Conservation (phyloP, 345 rosid genomes). For the Moricandia arvensis region DNA sequence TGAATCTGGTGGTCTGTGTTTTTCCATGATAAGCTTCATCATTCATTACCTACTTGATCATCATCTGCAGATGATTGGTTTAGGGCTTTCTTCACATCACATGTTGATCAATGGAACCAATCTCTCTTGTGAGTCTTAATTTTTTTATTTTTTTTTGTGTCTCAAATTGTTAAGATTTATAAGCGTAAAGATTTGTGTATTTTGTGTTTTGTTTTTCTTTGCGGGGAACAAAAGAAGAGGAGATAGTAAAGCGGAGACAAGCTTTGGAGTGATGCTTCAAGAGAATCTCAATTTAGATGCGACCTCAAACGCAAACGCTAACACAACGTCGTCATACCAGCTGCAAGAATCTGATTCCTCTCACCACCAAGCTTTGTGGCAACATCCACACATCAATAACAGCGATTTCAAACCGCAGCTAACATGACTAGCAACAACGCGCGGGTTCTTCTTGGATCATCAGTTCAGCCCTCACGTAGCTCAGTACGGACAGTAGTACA, state of each 20-base stretch:
- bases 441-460: constrained; percentile 66
- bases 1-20: constrained; percentile 52
- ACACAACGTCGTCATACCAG: constrained; percentile 34
- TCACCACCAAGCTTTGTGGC: constrained; percentile 45
- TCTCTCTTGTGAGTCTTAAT: constrained; percentile 71
- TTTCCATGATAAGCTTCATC: constrained; percentile 55
- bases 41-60: constrained; percentile 18
- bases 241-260: constrained; percentile 58
- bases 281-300: constrained; percentile 58
- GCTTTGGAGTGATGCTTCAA: constrained; percentile 72
- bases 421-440: constrained; percentile 11
- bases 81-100: constrained; percentile 78
- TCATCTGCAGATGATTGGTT: constrained; percentile 71
- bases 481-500: constrained; percentile 57
- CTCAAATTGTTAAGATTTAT: neutral
- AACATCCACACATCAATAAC: constrained; percentile 38
- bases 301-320: constrained; percentile 41
- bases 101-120: constrained; percentile 78
- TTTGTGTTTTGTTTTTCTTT: neutral
- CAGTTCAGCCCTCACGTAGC: constrained; percentile 59
- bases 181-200: neutral
- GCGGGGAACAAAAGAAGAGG: constrained; percentile 45
- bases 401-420: constrained; percentile 42
- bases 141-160: too few species aligned
- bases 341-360: constrained; percentile 38